Conservation (phyloP, 1,139 yeast genomes). For the Pichia sp. region DNA sequence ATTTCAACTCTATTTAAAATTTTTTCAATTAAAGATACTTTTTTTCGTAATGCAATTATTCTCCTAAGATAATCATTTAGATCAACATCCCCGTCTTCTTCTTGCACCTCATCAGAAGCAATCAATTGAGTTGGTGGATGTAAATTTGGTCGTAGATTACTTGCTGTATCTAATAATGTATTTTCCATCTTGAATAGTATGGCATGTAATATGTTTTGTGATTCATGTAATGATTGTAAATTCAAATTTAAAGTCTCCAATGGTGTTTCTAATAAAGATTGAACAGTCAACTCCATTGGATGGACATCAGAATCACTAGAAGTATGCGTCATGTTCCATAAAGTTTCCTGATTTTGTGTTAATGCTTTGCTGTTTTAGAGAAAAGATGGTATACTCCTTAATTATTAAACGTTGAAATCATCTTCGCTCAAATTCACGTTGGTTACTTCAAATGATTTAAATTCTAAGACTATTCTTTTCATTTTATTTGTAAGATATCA, state of each 20-base stretch:
- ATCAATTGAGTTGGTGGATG: neutral
- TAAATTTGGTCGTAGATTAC: slow-evolving; percentile 16
- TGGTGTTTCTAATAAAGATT: slow-evolving; percentile 46
- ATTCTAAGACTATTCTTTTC: neutral
- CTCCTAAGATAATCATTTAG: slow-evolving; percentile 31
- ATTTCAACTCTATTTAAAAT: slow-evolving; percentile 35
- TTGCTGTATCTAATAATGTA: slow-evolving; percentile 30
- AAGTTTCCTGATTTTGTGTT: neutral
- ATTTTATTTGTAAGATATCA: neutral
- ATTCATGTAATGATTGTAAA: slow-evolving; percentile 48
- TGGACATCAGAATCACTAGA: slow-evolving; percentile 29
- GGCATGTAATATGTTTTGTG: slow-evolving; percentile 48
- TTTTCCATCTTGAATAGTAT: slow-evolving; percentile 41
- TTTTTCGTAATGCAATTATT: slow-evolving; percentile 32
- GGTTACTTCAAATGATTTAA: neutral
- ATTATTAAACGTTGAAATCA: no score
- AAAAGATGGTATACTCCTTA: no score
- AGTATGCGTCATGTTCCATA: neutral
- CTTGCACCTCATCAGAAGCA: neutral
- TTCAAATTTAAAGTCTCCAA: slow-evolving; percentile 46
- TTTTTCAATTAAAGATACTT: slow-evolving; percentile 31
- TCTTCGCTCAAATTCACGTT: no score
- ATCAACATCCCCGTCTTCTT: slow-evolving; percentile 7
- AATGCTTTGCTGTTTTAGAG: no score
- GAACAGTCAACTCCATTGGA: slow-evolving; percentile 53